Base-by-base conservation (phyloP, 345 rosid genomes). In the Eutrema heterophyllum region DNA sequence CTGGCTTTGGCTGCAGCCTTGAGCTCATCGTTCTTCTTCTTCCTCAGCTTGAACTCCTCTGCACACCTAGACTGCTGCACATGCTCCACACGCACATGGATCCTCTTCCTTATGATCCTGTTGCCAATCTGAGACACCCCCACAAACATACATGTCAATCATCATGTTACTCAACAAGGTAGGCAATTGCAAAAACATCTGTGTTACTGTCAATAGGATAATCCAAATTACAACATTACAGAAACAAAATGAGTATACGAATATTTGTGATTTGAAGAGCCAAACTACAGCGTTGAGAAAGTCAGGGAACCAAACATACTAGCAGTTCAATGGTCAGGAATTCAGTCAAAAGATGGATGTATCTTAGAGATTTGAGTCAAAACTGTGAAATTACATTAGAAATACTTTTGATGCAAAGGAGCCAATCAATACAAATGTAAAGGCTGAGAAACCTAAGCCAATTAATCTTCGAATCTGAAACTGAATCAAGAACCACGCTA, bases 81-180 rank as follows among this genome's bases (percentile, higher is more conserved):
- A 41, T 91, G 95, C 83, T 91, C 97, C 4, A 88, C 80, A 1
- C 97, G 79, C 40, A 91, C 97, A 40, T 91, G 97, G 11, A 91
- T 80, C 78, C 97, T 88, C 87, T 87, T 91, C 84, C 74, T 82
- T 7, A 91, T 84, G 15, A 91, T 86, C 70, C 87, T 81, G 76
- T 86, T 87, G 0, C 95, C 84, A 15, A 89, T 91, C 96, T 87
- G 63, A 51, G 35, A 68, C 57, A 62, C 1, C 5, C 21, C 40
- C 21, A 12, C 10, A 14, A 6, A 5, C 7, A 55, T 27, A 12
- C 1, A 33, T 36, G n/a, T 67, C 62, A 67, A 33, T 16, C 13
- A 26, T 1, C 10, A 74, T 8, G 38, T 38, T 15, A 38, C 13
- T 0, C 18, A 6, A 21, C 44, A 74, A 26, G 35, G 50, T 12